Evolutionary conservation across 495 filamentous ascomycete genomes (phyloP).

Genomic region (Clohesyomyces aquaticus): DNA sequence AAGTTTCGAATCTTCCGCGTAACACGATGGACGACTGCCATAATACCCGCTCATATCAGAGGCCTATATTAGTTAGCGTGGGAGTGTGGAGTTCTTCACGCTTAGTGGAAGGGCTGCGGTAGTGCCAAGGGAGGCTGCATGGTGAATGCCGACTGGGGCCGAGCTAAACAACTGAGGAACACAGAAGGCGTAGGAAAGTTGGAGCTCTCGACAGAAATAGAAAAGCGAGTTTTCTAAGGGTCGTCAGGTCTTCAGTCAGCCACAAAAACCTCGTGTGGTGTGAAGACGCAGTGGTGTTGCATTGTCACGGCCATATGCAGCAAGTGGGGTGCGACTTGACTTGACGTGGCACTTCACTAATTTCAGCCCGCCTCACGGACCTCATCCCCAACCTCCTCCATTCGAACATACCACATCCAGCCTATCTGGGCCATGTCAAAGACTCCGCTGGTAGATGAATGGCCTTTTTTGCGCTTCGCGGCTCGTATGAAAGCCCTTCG

Average conservation of each 20-base stretch:
- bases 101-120: no score
- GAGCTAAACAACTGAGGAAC: no score
- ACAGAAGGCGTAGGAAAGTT: no score
- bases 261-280: constrained; percentile 11
- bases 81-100: no score
- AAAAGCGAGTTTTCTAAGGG: no score
- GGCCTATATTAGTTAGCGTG: no score
- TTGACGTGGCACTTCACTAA: constrained; percentile 2
- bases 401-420: neutral
- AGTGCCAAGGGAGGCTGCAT: no score
- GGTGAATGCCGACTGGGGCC: no score
- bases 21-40: no score
- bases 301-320: neutral
- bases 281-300: neutral
- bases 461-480: neutral
- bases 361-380: constrained; percentile 3
- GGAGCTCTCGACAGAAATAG: no score
- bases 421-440: neutral
- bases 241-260: constrained; percentile 15
- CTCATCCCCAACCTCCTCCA: neutral
- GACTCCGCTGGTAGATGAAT: neutral
- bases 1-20: no score
- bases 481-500: neutral
- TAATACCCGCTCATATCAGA: no score
- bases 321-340: constrained; percentile 2